Evolutionary conservation across 768 basidiomycete species (phyloP).

Genomic region (Termitomyces sp.): DNA sequence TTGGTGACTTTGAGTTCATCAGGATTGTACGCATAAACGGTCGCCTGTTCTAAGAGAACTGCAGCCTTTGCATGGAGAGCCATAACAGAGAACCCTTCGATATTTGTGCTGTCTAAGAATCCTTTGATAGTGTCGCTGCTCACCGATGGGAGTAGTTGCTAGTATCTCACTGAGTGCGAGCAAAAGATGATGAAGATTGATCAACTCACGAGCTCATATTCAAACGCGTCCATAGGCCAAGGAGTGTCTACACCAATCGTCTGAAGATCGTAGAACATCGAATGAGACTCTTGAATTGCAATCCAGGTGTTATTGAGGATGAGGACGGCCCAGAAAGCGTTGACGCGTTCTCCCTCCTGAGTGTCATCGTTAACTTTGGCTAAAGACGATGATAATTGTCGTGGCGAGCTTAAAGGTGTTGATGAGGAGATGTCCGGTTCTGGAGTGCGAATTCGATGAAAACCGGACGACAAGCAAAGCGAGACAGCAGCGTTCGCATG

Average conservation of each 20-base stretch:
- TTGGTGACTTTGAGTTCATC: constrained; percentile 3
- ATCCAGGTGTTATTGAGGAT: constrained; percentile 44
- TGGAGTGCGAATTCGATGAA: constrained; percentile 29
- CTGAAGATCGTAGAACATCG: constrained; percentile 35
- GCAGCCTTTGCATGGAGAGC: constrained; percentile 26
- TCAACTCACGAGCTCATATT: constrained; percentile 11
- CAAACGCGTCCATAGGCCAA: constrained; percentile 26
- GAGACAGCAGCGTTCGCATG: constrained; percentile 43
- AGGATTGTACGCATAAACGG: constrained; percentile 4
- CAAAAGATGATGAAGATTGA: not conserved
- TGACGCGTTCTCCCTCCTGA: constrained; percentile 27
- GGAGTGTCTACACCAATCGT: constrained; percentile 27
- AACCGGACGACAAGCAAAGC: constrained; percentile 29
- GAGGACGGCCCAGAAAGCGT: constrained; percentile 29
- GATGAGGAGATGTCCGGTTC: not conserved
- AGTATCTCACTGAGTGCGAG: constrained; percentile 1
- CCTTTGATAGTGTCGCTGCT: constrained; percentile 21
- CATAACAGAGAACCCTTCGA: constrained; percentile 20
- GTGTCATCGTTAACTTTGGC: constrained; percentile 14
- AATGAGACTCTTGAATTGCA: constrained; percentile 36
- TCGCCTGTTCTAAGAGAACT: constrained; percentile 30
- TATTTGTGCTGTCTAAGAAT: constrained; percentile 21
- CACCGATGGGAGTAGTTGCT: constrained; percentile 12
- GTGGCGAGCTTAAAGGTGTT: constrained; percentile 1
- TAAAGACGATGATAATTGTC: constrained; percentile 23